Evolutionary conservation across 331 rosid species (phyloP).

Genomic region (Cydonia oblonga): DNA sequence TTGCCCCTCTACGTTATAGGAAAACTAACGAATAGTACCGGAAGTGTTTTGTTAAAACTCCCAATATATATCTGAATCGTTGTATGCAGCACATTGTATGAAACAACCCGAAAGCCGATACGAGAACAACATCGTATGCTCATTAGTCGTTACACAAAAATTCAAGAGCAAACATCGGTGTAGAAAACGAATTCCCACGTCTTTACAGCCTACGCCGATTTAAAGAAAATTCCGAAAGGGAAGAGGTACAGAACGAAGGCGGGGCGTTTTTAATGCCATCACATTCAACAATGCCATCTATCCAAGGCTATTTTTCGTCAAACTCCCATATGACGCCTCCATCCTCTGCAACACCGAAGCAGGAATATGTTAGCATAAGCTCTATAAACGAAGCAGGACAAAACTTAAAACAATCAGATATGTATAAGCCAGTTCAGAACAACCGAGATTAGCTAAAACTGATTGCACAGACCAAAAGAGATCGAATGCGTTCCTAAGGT

Average conservation of each 20-base stretch:
- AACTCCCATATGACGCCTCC: slow-evolving; percentile 79
- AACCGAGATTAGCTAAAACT: neutral
- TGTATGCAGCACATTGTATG: neutral
- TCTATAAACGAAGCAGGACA: neutral
- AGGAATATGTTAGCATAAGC: neutral
- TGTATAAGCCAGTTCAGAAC: neutral
- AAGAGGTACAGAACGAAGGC: neutral
- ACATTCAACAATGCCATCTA: neutral
- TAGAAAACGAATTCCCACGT: neutral
- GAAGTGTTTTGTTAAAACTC: too few species aligned
- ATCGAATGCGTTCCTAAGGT: neutral
- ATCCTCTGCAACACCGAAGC: slow-evolving; percentile 39
- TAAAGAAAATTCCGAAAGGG: neutral
- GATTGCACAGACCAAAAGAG: neutral
- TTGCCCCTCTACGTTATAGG: neutral
- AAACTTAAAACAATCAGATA: neutral
- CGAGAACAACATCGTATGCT: neutral
- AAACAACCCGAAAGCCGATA: neutral
- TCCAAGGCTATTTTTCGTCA: slow-evolving; percentile 28
- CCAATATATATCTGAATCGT: neutral
- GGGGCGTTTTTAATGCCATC: neutral
- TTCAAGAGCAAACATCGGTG: neutral
- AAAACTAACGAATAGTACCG: too few species aligned
- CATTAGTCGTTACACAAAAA: neutral
- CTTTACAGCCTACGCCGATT: neutral